Base-by-base conservation (phyloP, 139 green algal species). In the Gonium pectorale region DNA sequence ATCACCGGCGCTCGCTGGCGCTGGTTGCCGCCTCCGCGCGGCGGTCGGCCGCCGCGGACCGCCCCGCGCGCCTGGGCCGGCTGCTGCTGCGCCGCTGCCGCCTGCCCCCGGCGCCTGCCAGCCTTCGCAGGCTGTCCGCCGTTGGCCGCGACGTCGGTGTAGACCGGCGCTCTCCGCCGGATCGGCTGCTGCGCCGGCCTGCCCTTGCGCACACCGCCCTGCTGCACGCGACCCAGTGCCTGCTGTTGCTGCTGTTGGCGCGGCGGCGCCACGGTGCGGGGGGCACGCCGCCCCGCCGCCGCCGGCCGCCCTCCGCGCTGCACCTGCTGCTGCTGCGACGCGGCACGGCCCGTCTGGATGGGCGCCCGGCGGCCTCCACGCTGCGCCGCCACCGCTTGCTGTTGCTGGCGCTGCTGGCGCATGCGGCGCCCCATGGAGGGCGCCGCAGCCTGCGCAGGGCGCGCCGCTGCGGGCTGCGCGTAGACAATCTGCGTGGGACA, bases 141-240 rank as follows among this genome's bases (percentile, higher is more conserved):
- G 52, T 54, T 68, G 5, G 46, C 54, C 6, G 62, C 64, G 19
- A 56, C 59, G 40, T 40, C 56, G 5, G 52, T 15, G 26, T n/a
- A 72, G 2, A 87, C 60, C 5, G 75, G 70, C 44, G 82, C 70
- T 9, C 70, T 71, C 40, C 67, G 41, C 52, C 67, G 68, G 31
- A 31, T 3, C 7, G 62, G 51, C 68, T 88, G 64, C 22, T 71
- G 59, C 74, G 67, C 27, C 38, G 51, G 40, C 8, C 74, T 26
- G 63, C n/a, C 51, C 35, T 83, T 83, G 27, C 77, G 77, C 62
- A 83, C 77, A 26, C 60, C 77, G 43, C 77, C 77, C 43, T 73
- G 62, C 62, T 73, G 62, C 15, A 83, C 77, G n/a, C 44, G 60
- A 0, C 71, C 73, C 9, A 73, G 66, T 66, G 77, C 59, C 68